Evolutionary conservation across 257 asterid species (phyloP), one percentile per base, ranked within the genome.

Genomic region (Solanum medicagineum): DNA sequence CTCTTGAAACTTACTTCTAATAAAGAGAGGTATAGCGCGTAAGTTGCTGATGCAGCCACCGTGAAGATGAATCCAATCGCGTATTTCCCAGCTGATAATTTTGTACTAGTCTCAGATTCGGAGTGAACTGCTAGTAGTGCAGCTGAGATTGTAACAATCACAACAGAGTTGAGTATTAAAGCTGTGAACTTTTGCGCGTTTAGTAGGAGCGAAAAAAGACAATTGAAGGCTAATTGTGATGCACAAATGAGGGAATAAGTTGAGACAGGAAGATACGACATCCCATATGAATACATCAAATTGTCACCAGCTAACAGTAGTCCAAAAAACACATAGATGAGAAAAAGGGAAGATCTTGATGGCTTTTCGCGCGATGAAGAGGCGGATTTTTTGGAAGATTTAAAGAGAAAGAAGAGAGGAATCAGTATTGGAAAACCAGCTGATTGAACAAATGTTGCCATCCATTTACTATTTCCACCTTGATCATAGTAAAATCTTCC

Each of bases 401-500:
- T 81, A 8, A 85, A 53, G 88, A 83, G 36, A 80, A 88, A 83
- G 8, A 84, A n/a, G 24, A 88, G 84, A 11, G 90, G 92, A 49
- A 88, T 11, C 11, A 90, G n/a, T 40, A 86, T 6, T 1, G 90
- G 92, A 63, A 90, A 90, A 68, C 89, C 92, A 32, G 88, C 71
- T 24, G 90, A 82, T 69, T 86, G 89, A 36, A 90, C 90, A 11
- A 90, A 70, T n/a, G 92, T 90, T 11, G 89, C 89, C 83, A 88
- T 87, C 92, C 92, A 90, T 85, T 84, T 90, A 81, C 92, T 90
- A 84, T 90, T 89, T 8, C 92, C 92, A 17, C 92, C 92, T 59
- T 88, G 73, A 54, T 88, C 88, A 84, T 66, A 89, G 86, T 88
- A 89, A 26, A 88, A 56, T 45, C 89, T 83, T 75, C 92, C 92